Conservation (phyloP, 2,329 filamentous ascomycete species). For the Diplodia seriata region DNA sequence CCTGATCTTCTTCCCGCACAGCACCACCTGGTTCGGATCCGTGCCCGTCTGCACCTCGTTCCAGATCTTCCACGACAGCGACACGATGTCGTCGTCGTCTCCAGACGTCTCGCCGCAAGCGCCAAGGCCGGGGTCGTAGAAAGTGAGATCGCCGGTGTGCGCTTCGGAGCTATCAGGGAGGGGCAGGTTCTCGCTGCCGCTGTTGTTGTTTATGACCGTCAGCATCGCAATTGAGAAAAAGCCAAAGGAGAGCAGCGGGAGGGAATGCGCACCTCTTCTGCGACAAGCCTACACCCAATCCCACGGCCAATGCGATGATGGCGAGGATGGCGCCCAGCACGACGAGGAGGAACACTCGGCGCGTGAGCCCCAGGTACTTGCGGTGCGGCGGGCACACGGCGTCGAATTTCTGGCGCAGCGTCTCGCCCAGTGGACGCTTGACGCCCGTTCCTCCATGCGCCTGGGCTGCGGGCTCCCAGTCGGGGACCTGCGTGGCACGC, state of each 20-base stretch:
- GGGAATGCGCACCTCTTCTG: conserved; percentile 1
- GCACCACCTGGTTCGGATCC: conserved; percentile 66
- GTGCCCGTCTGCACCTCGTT: conserved; percentile 61
- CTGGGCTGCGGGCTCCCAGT: conserved; percentile 28
- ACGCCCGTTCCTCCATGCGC: background rate
- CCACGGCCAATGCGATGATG: conserved; percentile 21
- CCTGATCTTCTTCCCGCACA: conserved; percentile 72
- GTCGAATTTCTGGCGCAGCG: conserved; percentile 21
- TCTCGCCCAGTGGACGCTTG: conserved; percentile 6
- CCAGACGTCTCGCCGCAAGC: conserved; percentile 69
- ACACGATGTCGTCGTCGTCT: conserved; percentile 66
- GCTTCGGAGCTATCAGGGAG: conserved; percentile 20
- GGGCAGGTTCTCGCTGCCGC: conserved; percentile 27
- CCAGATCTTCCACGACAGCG: conserved; percentile 71
- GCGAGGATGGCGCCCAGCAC: conserved; percentile 10
- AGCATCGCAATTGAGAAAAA: background rate
- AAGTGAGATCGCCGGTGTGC: conserved; percentile 69
- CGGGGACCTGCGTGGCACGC: conserved; percentile 23
- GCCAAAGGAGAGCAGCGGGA: too few species aligned
- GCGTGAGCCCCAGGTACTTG: conserved; percentile 19
- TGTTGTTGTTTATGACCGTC: background rate
- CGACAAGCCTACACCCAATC: conserved; percentile 20
- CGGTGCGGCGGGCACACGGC: conserved; percentile 6
- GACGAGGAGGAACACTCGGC: conserved; percentile 19
- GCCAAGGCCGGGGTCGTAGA: conserved; percentile 70